A percentile compares a stretch with the other conserved stretches of the same genome.
Conservation (phyloP, 371 early-diverging fungal genomes). For the Rhizopus arrhizus region DNA sequence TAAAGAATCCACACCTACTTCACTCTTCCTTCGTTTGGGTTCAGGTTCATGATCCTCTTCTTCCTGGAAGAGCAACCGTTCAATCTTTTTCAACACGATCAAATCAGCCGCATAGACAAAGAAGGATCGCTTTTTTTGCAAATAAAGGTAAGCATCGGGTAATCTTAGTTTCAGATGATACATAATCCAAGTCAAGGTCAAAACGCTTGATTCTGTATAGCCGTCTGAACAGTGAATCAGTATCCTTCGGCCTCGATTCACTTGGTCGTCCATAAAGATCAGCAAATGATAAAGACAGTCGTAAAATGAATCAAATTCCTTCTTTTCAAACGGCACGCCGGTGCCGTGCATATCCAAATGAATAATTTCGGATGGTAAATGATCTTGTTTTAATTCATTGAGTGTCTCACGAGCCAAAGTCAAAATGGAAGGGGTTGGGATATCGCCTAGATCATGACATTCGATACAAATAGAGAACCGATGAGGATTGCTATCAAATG, state of each 20-base stretch:
- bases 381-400: slow-evolving; percentile 29
- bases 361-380: slow-evolving; percentile 50
- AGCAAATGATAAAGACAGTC: slow-evolving; percentile 34
- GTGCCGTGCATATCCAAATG: slow-evolving; percentile 55
- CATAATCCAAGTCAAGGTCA: slow-evolving; percentile 61
- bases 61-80: slow-evolving; percentile 17
- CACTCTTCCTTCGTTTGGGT: slow-evolving; percentile 22
- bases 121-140: slow-evolving; percentile 63
- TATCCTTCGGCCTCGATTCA: slow-evolving; percentile 38
- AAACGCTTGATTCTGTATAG: slow-evolving; percentile 61
- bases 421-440: slow-evolving; percentile 52
- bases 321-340: slow-evolving; percentile 22
- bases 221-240: slow-evolving; percentile 68
- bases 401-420: slow-evolving; percentile 44
- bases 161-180: slow-evolving; percentile 48
- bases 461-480: slow-evolving; percentile 65
- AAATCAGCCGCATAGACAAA: slow-evolving; percentile 66
- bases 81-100: slow-evolving; percentile 40
- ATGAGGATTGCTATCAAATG: slow-evolving; percentile 37
- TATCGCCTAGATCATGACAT: slow-evolving; percentile 59
- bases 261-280: slow-evolving; percentile 44
- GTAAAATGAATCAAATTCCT: slow-evolving; percentile 36
- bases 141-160: slow-evolving; percentile 60
- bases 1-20: neutral
- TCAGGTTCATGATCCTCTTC: slow-evolving; percentile 19